Evolutionary conservation across 176 grass and related monocot species (phyloP).

Genomic region (Ensete ventricosum): DNA sequence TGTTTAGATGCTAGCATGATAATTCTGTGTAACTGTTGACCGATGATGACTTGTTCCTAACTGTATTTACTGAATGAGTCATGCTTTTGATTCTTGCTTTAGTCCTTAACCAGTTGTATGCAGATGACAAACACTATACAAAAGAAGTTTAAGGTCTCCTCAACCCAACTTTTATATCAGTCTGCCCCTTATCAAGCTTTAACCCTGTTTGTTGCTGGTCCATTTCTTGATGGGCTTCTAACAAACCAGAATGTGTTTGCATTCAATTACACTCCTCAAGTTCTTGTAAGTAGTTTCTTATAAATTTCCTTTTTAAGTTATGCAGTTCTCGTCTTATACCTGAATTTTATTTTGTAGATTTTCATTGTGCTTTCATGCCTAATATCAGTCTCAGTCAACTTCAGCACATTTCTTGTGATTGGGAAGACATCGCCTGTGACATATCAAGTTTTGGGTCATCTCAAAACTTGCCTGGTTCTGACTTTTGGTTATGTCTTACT

Average conservation of each 20-base stretch:
- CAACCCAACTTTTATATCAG: conserved; percentile 91
- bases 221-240: conserved; percentile 93
- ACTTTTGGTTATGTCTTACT: conserved; percentile 92
- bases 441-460: conserved; percentile 95
- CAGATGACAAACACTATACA: conserved; percentile 99
- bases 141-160: conserved; percentile 98
- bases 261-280: conserved; percentile 90
- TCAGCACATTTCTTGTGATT: conserved; percentile 95
- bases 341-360: conserved; percentile 49
- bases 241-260: conserved; percentile 91
- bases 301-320: conserved; percentile 18
- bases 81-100: conserved; percentile 18
- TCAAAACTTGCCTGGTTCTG: conserved; percentile 94
- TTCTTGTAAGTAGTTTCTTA: conserved; percentile 56
- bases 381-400: conserved; percentile 96
- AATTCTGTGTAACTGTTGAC: neutral
- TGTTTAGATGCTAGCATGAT: too few species aligned
- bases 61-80: neutral
- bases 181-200: conserved; percentile 94
- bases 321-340: conserved; percentile 17
- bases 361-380: conserved; percentile 94
- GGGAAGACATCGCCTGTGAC: conserved; percentile 97
- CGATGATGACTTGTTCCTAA: neutral
- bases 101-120: conserved; percentile 49
- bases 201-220: conserved; percentile 60